Evolutionary conservation across 2,329 filamentous ascomycete species (phyloP).

Genomic region (Xylaria sp.): DNA sequence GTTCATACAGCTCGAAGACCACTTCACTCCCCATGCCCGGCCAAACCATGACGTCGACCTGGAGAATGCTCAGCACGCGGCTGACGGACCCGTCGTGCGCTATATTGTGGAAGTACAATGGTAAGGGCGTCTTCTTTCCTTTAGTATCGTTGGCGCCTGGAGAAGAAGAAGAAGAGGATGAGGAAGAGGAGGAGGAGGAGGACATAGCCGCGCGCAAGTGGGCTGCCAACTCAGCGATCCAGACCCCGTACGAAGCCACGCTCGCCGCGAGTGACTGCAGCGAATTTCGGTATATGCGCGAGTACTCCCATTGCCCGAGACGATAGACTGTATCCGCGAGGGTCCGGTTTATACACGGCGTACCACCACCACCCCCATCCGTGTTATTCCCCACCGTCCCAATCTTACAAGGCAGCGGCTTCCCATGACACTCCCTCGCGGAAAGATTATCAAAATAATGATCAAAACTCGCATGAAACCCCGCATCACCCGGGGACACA

Average conservation of each 20-base stretch:
- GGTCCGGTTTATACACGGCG: slow-evolving; percentile 64
- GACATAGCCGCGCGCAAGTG: slow-evolving; percentile 63
- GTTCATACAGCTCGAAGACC: slow-evolving; percentile 72
- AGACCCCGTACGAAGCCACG: slow-evolving; percentile 70
- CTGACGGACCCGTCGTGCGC: slow-evolving; percentile 80
- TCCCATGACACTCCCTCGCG: slow-evolving; percentile 75
- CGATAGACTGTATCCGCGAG: slow-evolving; percentile 75
- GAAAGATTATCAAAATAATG: slow-evolving; percentile 88
- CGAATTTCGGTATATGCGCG: slow-evolving; percentile 74
- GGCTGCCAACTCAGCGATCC: slow-evolving; percentile 71
- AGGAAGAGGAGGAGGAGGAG: too few relatives aligned
- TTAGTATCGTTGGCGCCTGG: slow-evolving; percentile 33
- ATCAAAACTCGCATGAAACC: slow-evolving; percentile 75
- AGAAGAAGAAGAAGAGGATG: too few relatives aligned
- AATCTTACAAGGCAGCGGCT: slow-evolving; percentile 72
- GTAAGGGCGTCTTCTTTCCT: slow-evolving; percentile 41
- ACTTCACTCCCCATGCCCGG: slow-evolving; percentile 83
- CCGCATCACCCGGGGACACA: slow-evolving; percentile 58
- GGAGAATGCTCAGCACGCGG: slow-evolving; percentile 70
- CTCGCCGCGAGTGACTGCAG: slow-evolving; percentile 66
- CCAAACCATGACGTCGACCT: slow-evolving; percentile 80
- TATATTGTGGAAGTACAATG: slow-evolving; percentile 74
- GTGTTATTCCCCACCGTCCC: slow-evolving; percentile 35
- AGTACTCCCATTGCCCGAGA: slow-evolving; percentile 81
- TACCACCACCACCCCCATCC: too few relatives aligned